Percentiles rank a stretch among this genome's conserved stretches.
phyloP scores from a whole-genome alignment of 352 stramenopile genomes.

The Phytophthora hibernalis region DNA sequence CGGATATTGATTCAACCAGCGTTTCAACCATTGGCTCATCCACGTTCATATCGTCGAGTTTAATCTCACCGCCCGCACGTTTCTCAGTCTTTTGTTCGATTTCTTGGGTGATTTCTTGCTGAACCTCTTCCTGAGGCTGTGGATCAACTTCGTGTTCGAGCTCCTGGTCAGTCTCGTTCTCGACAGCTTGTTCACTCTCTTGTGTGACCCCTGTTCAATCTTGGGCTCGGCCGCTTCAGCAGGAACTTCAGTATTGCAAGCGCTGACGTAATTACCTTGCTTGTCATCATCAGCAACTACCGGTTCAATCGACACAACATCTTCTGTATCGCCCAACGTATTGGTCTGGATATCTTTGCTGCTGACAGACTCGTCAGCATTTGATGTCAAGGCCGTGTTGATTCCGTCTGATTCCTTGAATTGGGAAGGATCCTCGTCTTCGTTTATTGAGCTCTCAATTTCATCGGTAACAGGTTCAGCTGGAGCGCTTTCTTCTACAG shows the following conservation, averaged over 20 bases:
- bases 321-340: not conserved
- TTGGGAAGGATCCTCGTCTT: not conserved
- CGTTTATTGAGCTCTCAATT: not conserved
- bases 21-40: not conserved
- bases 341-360: slow-evolving; percentile 7
- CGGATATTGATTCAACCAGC: not conserved
- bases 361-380: slow-evolving; percentile 1
- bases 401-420: not conserved
- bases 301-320: not conserved
- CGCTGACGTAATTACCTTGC: not conserved
- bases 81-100: not conserved
- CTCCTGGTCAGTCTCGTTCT: not conserved
- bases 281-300: not conserved
- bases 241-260: not conserved
- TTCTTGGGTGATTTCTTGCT: not conserved
- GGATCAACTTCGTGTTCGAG: not conserved
- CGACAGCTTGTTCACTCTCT: not conserved
- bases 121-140: not conserved
- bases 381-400: not conserved
- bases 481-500: too few species aligned
- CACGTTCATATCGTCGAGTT: not conserved
- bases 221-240: not conserved
- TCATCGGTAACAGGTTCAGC: not conserved
- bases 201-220: slow-evolving; percentile 1
- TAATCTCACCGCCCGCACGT: not conserved